Evolutionary conservation across 1,284 basidiomycete genomes (phyloP), one percentile per base, ranked within the genome.

Genomic region (Caloboletus firmus): DNA sequence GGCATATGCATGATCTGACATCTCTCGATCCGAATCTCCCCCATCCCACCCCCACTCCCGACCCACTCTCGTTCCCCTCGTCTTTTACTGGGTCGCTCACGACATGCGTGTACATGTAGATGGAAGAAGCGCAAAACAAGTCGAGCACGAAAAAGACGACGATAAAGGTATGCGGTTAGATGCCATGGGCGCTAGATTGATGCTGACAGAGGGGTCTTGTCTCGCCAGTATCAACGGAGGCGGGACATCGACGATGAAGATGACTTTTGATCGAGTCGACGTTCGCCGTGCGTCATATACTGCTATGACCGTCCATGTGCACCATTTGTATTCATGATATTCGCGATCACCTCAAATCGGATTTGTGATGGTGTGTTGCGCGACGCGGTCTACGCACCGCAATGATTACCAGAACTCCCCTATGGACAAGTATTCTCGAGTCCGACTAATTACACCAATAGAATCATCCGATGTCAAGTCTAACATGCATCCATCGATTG

Each of bases 171-270:
- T 55, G 85, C 77, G n/a, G 20, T 24, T 24, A 2, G 13, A 11
- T 37, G 22, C 15, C 11, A 3, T 28, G 31, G 7, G 35, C 11
- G 18, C 17, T 7, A 3, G 45, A 17, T 31, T 15, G 17, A 22
- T 12, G 20, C 32, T 54, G 37, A 56, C 20, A 20, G 24, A 10
- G 15, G 24, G 24, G 8, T 17, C 18, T 46, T 30, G 37, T 36
- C 5, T 42, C 24, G 44, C 34, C 61, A 92, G 89, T 93, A 85
- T 68, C 87, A 89, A 64, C 80, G 89, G 59, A 78, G 87, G 66
- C 82, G 78, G 57, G 83, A 83, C 49, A 74, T 86, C 35, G 89
- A 89, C 54, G 89, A 89, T 55, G 89, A 89, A 59, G 85, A 87
- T 61, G 85, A 87, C 67, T 76, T 87, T 59, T 87, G 64, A 76